phyloP scores from a whole-genome alignment of 2,329 filamentous ascomycete species.

The Talaromyces sp. region DNA sequence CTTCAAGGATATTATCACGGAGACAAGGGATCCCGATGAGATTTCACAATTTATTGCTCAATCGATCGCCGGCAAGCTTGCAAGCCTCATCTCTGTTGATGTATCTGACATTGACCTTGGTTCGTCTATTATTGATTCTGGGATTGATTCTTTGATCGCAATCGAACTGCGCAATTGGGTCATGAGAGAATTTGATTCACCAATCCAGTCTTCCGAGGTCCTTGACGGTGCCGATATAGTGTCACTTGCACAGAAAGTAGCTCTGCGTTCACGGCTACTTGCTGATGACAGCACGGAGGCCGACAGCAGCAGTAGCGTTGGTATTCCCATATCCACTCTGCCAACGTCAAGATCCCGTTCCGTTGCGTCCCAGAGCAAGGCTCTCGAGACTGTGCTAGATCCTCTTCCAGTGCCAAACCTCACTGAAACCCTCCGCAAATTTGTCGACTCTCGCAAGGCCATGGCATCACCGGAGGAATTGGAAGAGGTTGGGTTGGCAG shows the following conservation, averaged over 20 bases:
- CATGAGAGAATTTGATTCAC: constrained; percentile 43
- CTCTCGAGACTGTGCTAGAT: too few relatives aligned
- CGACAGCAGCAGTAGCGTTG: not conserved
- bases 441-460: not conserved
- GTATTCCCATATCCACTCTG: too few relatives aligned
- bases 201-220: constrained; percentile 41
- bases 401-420: not conserved
- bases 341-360: too few relatives aligned
- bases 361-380: too few relatives aligned
- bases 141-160: constrained; percentile 24
- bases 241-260: not conserved
- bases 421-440: not conserved
- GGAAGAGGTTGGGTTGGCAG: not conserved
- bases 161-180: constrained; percentile 41
- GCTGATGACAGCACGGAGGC: not conserved
- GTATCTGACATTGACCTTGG: not conserved
- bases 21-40: not conserved
- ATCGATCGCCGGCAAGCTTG: not conserved
- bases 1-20: not conserved
- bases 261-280: not conserved
- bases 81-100: not conserved
- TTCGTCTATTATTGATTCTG: constrained; percentile 26
- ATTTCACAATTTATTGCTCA: not conserved
- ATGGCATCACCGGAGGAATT: not conserved
- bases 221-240: constrained; percentile 25